These are phyloP conservation scores for Gomphus bonarii DNA, from an alignment of 1,284 basidiomycete genomes.

Conservation along the genomic window DNA sequence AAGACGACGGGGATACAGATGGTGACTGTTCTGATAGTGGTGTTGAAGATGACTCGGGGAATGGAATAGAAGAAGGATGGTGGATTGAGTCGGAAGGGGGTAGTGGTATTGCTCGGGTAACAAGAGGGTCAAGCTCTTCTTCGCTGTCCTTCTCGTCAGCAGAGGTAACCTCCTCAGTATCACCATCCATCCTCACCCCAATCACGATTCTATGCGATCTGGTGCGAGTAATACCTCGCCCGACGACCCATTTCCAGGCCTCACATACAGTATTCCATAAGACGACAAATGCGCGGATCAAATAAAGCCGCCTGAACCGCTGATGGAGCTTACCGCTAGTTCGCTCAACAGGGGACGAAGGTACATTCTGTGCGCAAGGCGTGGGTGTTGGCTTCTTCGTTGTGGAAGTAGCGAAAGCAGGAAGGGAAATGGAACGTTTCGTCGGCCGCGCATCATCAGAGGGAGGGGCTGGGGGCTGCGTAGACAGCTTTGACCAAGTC, in stretches of 20 bases:
- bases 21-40: conserved; percentile 4
- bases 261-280: conserved; percentile 43
- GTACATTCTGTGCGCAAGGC: conserved; percentile 6
- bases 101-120: conserved; percentile 10
- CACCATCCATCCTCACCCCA: conserved; percentile 12
- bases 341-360: conserved; percentile 4
- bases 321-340: conserved; percentile 17
- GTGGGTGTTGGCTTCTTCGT: not conserved
- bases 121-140: conserved; percentile 22
- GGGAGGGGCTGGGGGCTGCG: not conserved
- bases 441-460: not conserved
- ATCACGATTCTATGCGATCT: conserved; percentile 20
- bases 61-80: not conserved
- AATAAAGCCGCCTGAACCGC: conserved; percentile 36
- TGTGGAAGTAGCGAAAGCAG: conserved; percentile 1
- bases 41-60: conserved; percentile 2
- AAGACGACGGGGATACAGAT: conserved; percentile 2
- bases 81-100: conserved; percentile 1
- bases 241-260: conserved; percentile 32
- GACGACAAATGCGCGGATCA: conserved; percentile 39
- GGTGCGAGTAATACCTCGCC: conserved; percentile 20
- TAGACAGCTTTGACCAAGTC: conserved; percentile 49
- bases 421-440: conserved; percentile 30
- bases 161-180: conserved; percentile 22
- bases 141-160: conserved; percentile 31